Evolutionary conservation across 1,139 yeast species (phyloP).

Genomic region (Nakaseomyces glabratus): DNA sequence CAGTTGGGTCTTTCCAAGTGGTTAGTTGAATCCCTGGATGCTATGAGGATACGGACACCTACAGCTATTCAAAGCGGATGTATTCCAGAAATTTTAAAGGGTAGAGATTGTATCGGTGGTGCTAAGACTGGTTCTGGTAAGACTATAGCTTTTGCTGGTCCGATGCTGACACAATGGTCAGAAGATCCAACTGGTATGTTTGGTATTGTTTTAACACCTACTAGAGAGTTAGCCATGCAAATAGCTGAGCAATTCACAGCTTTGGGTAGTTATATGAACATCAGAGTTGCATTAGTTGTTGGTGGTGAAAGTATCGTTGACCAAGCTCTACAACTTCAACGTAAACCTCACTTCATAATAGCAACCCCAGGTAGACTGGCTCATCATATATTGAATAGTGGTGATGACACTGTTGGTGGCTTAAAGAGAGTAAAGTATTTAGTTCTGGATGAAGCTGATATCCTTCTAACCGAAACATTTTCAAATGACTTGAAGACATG

Average conservation of each 20-base stretch:
- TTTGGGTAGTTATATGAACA: constrained; percentile 79
- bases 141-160: constrained; percentile 94
- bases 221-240: constrained; percentile 90
- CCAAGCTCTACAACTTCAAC: constrained; percentile 74
- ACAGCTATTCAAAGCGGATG: constrained; percentile 83
- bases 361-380: constrained; percentile 98
- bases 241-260: constrained; percentile 96
- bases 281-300: constrained; percentile 70
- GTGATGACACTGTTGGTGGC: constrained; percentile 80
- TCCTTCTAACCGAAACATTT: constrained; percentile 75
- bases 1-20: constrained; percentile 74
- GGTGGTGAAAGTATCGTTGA: constrained; percentile 93
- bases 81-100: constrained; percentile 75
- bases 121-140: constrained; percentile 99
- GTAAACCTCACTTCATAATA: constrained; percentile 84
- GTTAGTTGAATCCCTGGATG: constrained; percentile 69
- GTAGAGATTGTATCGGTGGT: constrained; percentile 88
- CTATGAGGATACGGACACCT: constrained; percentile 78
- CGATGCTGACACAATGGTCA: constrained; percentile 91
- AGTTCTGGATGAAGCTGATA: constrained; percentile 94
- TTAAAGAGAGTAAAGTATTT: constrained; percentile 66
- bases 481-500: constrained; percentile 70
- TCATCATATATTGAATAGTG: constrained; percentile 80
- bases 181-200: constrained; percentile 89
- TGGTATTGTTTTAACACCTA: constrained; percentile 86